Conservation (phyloP, 2,329 filamentous ascomycete species). For the Kalmusia sp. region DNA sequence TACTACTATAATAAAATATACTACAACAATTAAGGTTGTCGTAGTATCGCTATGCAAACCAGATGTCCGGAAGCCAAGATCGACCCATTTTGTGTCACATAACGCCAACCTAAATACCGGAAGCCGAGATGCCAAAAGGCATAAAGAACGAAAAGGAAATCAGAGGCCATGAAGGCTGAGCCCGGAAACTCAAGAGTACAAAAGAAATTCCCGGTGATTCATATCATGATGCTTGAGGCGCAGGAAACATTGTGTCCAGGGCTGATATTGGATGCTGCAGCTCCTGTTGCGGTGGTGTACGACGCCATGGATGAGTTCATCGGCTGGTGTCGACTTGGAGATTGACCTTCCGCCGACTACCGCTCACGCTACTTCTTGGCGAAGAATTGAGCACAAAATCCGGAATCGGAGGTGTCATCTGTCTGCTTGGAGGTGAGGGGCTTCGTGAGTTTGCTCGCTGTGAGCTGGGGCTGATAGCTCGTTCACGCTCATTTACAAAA, state of each 20-base stretch:
- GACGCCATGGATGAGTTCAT: not conserved
- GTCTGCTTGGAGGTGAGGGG: constrained; percentile 44
- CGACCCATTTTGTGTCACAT: not conserved
- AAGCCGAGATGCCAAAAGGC: not conserved
- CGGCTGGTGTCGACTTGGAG: constrained; percentile 23
- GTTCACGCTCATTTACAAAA: constrained; percentile 30
- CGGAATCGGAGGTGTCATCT: constrained; percentile 51
- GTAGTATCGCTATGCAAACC: not conserved
- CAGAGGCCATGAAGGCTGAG: not conserved
- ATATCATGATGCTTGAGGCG: constrained; percentile 4
- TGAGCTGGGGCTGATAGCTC: constrained; percentile 22
- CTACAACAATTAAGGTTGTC: constrained; percentile 12
- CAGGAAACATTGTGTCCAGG: constrained; percentile 10
- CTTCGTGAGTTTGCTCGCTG: constrained; percentile 31
- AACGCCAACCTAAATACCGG: constrained; percentile 11
- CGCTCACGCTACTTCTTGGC: constrained; percentile 45
- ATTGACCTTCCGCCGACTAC: constrained; percentile 33
- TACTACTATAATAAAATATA: not conserved
- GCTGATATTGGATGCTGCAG: not conserved
- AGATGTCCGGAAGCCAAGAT: constrained; percentile 1
- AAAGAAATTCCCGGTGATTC: not conserved
- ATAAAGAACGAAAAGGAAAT: not conserved
- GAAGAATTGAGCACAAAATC: constrained; percentile 52
- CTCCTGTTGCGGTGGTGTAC: not conserved
- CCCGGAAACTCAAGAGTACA: not conserved